These are phyloP conservation scores for Cordyceps militaris DNA, from an alignment of 2,329 filamentous ascomycete genomes.

Conservation along the genomic window DNA sequence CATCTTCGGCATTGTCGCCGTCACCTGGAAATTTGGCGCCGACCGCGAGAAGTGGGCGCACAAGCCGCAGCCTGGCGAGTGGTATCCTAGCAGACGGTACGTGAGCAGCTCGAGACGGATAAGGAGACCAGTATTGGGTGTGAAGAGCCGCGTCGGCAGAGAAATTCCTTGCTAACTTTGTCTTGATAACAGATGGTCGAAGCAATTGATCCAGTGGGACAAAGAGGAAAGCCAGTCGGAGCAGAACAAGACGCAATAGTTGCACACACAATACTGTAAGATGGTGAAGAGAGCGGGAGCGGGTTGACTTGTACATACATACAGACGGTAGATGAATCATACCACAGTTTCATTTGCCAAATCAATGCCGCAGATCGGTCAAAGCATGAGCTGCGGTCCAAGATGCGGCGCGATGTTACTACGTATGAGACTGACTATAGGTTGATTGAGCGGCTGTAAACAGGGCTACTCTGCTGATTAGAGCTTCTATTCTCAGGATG, in stretches of 20 bases:
- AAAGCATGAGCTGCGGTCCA: too few relatives aligned
- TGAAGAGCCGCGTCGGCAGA: background rate
- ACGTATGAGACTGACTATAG: too few relatives aligned
- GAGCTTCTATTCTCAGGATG: background rate
- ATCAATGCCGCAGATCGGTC: background rate
- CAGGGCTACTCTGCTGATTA: too few relatives aligned
- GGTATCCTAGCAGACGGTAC: constrained; percentile 80
- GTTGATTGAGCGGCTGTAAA: too few relatives aligned
- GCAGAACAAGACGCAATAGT: constrained; percentile 24
- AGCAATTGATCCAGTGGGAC: constrained; percentile 38
- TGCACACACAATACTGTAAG: constrained; percentile 3
- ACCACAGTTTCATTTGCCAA: constrained; percentile 4
- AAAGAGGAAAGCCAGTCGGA: constrained; percentile 34
- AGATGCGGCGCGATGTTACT: background rate
- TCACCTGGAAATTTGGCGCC: constrained; percentile 66
- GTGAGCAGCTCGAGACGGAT: constrained; percentile 27
- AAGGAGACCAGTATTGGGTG: background rate
- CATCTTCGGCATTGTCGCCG: constrained; percentile 59
- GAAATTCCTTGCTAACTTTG: background rate
- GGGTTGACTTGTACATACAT: constrained; percentile 10
- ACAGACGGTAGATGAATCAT: constrained; percentile 7
- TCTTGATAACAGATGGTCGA: constrained; percentile 33
- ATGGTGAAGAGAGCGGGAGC: background rate
- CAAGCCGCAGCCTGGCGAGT: constrained; percentile 69
- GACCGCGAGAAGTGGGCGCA: constrained; percentile 64